Evolutionary conservation across 2,329 filamentous ascomycete species (phyloP), one percentile per base, ranked within the genome.

Genomic region (Alternaria consortialis): DNA sequence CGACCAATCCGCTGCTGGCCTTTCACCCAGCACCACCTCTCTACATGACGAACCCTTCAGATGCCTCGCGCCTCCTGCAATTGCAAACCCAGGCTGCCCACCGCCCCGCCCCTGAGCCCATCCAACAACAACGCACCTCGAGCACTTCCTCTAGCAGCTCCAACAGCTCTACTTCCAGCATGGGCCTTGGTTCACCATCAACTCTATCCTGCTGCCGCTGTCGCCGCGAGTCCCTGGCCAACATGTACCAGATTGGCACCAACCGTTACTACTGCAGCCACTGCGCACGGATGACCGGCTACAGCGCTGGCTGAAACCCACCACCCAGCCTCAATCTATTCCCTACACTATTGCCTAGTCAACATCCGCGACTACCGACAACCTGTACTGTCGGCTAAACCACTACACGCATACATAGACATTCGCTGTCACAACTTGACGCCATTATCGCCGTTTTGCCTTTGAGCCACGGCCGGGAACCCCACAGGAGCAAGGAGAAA

Each of bases 191-290:
- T 25, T 68, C 69, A 5, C 65, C 63, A 5, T 66, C 68, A 0
- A 63, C 60, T 1, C 61, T 73, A 15, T 75, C 70, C 51, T 79
- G 76, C 66, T 73, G 69, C 31, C 74, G 76, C n/a, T 79, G 77
- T 62, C 75, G 74, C 39, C 74, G 75, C 46, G 70, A 71, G 39
- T 74, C 68, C 25, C 64, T 67, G 34, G 62, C 67, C 15, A 65
- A 69, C 62, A 79, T 80, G 76, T 71, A 79, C 64, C 69, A 73
- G 27, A 77, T 77, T 57, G 76, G 77, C 54, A 75, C 75, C 55
- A 80, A 80, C 62, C 69, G 75, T 32, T 80, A 79, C 69, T 80
- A 80, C 68, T 80, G 79, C 68, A 70, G 56, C 47, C 79, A 79
- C 64, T 80, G 79, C 60, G 78, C 79, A 53, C 71, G 62, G 54